Percentiles rank a stretch among this genome's conserved stretches.
These are phyloP conservation scores for Maudiozyma turicensis DNA, from an alignment of 805 yeast genomes.

Conservation along the genomic window DNA sequence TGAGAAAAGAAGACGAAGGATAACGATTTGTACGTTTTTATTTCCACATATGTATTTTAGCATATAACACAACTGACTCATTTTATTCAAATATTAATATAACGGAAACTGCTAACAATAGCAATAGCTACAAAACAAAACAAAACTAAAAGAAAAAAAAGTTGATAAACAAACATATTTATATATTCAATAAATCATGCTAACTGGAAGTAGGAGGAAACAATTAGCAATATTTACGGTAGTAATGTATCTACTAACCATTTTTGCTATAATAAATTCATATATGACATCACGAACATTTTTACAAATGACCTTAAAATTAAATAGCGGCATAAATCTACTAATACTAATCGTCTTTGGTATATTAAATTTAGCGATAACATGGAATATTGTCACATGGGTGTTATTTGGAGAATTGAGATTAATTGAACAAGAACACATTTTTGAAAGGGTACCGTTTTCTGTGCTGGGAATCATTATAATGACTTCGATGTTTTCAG, in stretches of 20 bases:
- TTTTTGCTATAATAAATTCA: constrained; percentile 1
- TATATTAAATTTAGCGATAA: constrained; percentile 28
- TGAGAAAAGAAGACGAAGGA: too few species aligned
- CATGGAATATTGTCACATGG: constrained; percentile 42
- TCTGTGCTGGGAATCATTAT: constrained; percentile 55
- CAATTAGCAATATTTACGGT: constrained; percentile 1
- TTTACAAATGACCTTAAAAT: constrained; percentile 37
- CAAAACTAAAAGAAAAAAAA: neutral
- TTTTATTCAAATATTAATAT: too few species aligned
- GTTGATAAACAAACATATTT: neutral
- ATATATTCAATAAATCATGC: neutral
- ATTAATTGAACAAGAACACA: constrained; percentile 65
- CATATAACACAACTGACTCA: too few species aligned
- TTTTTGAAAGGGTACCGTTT: constrained; percentile 54
- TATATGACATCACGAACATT: constrained; percentile 15
- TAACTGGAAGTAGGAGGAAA: neutral
- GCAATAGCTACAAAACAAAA: too few species aligned
- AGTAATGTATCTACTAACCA: neutral
- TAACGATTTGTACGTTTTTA: too few species aligned
- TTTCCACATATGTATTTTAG: too few species aligned
- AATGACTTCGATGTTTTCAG: constrained; percentile 44
- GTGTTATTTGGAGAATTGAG: constrained; percentile 68
- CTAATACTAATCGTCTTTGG: constrained; percentile 37
- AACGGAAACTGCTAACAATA: too few species aligned
- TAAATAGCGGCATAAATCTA: constrained; percentile 41